Conservation (phyloP, 1,139 yeast species). For the Yarrowia galli region DNA sequence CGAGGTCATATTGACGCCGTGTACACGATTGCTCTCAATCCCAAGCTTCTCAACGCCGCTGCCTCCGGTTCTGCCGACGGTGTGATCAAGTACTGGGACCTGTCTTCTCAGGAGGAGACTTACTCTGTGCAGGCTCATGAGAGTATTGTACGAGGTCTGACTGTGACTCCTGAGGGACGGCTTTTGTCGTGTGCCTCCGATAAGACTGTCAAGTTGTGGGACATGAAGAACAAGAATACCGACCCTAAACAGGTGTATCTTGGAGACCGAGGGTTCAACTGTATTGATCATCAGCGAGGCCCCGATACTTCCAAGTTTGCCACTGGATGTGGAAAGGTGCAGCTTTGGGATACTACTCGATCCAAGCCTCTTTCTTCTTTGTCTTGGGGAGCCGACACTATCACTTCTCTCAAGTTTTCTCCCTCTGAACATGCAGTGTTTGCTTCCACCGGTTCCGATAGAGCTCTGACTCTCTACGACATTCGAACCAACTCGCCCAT, state of each 20-base stretch:
- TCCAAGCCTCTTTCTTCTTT: conserved; percentile 77
- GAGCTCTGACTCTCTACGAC: conserved; percentile 89
- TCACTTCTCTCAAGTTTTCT: conserved; percentile 82
- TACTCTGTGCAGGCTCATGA: conserved; percentile 87
- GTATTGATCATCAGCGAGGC: conserved; percentile 83
- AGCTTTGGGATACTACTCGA: conserved; percentile 87
- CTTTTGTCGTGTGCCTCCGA: conserved; percentile 91
- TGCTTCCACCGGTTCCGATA: conserved; percentile 92
- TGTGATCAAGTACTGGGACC: conserved; percentile 89
- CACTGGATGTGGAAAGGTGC: conserved; percentile 89
- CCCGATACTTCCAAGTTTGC: conserved; percentile 68
- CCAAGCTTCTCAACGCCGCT: conserved; percentile 68
- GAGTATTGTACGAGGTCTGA: conserved; percentile 87
- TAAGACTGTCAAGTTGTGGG: conserved; percentile 88
- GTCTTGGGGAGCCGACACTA: conserved; percentile 96
- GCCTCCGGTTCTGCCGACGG: conserved; percentile 98
- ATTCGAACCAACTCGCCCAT: conserved; percentile 91
- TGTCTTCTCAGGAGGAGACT: conserved; percentile 73
- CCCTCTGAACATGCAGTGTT: conserved; percentile 87
- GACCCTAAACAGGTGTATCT: conserved; percentile 69
- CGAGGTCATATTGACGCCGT: conserved; percentile 96
- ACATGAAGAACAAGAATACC: conserved; percentile 50
- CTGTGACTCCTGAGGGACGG: conserved; percentile 73
- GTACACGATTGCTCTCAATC: conserved; percentile 85
- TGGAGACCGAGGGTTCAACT: conserved; percentile 85